Conservation (phyloP, 1,139 yeast genomes). For the Pneumocystis jirovecii region DNA sequence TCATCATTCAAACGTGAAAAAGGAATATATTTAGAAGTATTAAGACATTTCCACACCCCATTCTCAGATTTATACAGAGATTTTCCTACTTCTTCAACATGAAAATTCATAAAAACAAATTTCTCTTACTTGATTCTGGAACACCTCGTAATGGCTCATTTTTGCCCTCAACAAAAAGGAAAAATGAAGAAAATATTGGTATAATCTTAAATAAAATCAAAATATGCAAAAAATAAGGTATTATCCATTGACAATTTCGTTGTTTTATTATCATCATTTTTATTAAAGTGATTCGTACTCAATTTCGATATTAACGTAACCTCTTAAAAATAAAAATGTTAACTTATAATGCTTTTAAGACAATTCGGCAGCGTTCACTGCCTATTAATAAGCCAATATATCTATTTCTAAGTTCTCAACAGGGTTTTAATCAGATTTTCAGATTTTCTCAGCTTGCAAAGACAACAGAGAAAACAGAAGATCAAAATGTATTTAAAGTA, state of each 20-base stretch:
- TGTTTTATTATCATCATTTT: neutral
- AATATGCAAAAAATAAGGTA: neutral
- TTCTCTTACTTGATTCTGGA: neutral
- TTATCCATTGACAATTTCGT: neutral
- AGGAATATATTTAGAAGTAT: constrained; percentile 8
- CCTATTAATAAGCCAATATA: neutral
- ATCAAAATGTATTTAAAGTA: neutral
- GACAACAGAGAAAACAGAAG: neutral
- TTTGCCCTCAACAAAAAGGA: neutral
- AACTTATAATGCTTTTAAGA: neutral
- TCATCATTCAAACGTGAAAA: constrained; percentile 35
- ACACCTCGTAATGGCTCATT: neutral
- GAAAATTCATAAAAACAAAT: neutral
- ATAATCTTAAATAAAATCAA: neutral
- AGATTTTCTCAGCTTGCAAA: neutral
- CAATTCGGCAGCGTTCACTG: neutral
- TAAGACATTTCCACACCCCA: constrained; percentile 6
- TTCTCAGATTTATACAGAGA: neutral
- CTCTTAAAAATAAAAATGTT: neutral
- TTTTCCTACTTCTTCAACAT: neutral
- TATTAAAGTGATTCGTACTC: too few relatives aligned
- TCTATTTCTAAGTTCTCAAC: neutral
- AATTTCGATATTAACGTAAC: too few relatives aligned
- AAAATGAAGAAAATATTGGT: neutral
- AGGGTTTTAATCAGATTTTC: neutral